A percentile compares a stretch with the other conserved stretches of the same genome.
Conservation (phyloP, 495 filamentous ascomycete genomes). For the Neurospora sp. region DNA sequence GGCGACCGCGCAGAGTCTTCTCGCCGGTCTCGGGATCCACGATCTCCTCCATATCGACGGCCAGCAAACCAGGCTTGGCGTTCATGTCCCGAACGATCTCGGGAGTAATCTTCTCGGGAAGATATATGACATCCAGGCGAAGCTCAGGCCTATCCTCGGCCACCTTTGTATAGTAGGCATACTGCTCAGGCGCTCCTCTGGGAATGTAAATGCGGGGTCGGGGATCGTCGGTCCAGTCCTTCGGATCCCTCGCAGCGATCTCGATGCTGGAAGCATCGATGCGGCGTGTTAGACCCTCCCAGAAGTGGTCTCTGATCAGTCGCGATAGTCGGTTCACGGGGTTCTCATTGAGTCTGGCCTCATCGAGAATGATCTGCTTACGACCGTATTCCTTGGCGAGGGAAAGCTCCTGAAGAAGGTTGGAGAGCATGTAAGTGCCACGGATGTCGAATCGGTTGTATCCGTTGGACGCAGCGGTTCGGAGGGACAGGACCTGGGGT, state of each 20-base stretch:
- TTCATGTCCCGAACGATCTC: conserved; percentile 66
- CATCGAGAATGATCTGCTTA: conserved; percentile 77
- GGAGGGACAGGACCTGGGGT: conserved; percentile 53
- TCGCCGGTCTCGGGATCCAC: conserved; percentile 53
- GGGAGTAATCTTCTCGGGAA: conserved; percentile 63
- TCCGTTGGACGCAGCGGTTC: conserved; percentile 80
- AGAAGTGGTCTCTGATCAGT: conserved; percentile 80
- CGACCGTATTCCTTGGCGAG: conserved; percentile 79
- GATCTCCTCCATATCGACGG: conserved; percentile 75
- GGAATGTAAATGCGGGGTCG: conserved; percentile 90
- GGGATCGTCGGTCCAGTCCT: conserved; percentile 83
- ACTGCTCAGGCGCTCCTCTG: conserved; percentile 71
- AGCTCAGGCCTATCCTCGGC: conserved; percentile 67
- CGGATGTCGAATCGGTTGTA: conserved; percentile 75
- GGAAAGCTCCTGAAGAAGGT: conserved; percentile 85
- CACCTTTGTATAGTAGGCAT: conserved; percentile 74
- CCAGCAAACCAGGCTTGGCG: conserved; percentile 75
- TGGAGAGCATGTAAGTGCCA: conserved; percentile 92
- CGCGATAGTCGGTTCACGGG: conserved; percentile 78
- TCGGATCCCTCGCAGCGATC: conserved; percentile 73
- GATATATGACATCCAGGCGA: conserved; percentile 71
- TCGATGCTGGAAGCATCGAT: conserved; percentile 87
- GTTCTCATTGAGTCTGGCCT: conserved; percentile 81
- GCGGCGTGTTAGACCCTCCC: conserved; percentile 74
- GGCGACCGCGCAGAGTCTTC: conserved; percentile 63